Percentiles rank a stretch among this genome's conserved stretches.
Conservation (phyloP, 1,284 basidiomycete species). For the Testicularia cyperi region DNA sequence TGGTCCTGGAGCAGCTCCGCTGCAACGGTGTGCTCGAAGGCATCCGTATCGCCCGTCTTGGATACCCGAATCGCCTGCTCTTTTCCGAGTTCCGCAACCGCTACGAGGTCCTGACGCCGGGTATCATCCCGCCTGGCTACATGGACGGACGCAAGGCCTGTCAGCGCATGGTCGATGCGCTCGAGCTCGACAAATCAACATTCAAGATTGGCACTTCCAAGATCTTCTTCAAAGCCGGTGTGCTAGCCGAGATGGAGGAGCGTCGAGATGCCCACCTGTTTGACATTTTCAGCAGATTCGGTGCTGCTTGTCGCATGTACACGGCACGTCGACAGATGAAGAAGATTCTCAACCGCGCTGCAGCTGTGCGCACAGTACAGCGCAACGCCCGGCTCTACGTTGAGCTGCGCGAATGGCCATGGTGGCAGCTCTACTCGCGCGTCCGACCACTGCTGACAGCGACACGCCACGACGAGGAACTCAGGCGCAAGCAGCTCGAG, state of each 20-base stretch:
- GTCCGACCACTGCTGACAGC: slow-evolving; percentile 87
- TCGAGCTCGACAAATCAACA: slow-evolving; percentile 80
- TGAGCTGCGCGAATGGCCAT: slow-evolving; percentile 87
- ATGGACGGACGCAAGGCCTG: slow-evolving; percentile 97
- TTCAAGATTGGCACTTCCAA: slow-evolving; percentile 95
- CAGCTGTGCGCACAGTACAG: slow-evolving; percentile 88
- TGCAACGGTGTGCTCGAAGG: slow-evolving; percentile 99
- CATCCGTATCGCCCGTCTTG: slow-evolving; percentile 93
- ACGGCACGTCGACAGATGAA: slow-evolving; percentile 86
- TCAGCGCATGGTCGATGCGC: slow-evolving; percentile 83
- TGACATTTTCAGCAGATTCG: slow-evolving; percentile 84
- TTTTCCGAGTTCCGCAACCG: slow-evolving; percentile 97
- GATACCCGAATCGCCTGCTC: slow-evolving; percentile 93
- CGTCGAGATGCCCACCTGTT: slow-evolving; percentile 81
- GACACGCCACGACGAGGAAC: slow-evolving; percentile 87
- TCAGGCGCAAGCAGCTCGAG: slow-evolving; percentile 84
- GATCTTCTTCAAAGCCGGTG: slow-evolving; percentile 98
- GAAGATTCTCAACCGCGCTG: slow-evolving; percentile 89
- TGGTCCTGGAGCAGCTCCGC: slow-evolving; percentile 92
- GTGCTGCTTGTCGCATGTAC: slow-evolving; percentile 82
- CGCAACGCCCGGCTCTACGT: slow-evolving; percentile 85
- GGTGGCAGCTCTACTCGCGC: slow-evolving; percentile 98
- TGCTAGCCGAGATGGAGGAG: slow-evolving; percentile 96
- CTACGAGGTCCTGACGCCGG: slow-evolving; percentile 92
- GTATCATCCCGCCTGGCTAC: slow-evolving; percentile 86